Evolutionary conservation across 1,284 basidiomycete species (phyloP).

Genomic region (Ustanciosporium gigantosporum): DNA sequence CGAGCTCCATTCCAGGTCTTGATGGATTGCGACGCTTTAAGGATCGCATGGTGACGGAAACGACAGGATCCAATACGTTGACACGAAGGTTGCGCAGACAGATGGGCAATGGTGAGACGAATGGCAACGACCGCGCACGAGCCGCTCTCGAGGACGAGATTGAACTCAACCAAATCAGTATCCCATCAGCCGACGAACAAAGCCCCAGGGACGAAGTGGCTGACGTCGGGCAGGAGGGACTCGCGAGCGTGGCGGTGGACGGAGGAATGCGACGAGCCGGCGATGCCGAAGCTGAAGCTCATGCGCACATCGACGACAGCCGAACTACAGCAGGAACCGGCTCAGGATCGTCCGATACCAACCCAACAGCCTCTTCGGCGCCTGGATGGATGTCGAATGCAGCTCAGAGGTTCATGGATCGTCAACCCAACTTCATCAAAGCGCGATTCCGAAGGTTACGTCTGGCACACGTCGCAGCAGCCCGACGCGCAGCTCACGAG

Average conservation of each 20-base stretch:
- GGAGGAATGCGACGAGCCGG: background rate
- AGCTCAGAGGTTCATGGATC: slow-evolving; percentile 32
- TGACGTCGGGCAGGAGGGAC: background rate
- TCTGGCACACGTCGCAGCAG: slow-evolving; percentile 50
- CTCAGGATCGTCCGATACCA: slow-evolving; percentile 41
- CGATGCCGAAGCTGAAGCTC: slow-evolving; percentile 3
- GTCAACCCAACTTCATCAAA: slow-evolving; percentile 50
- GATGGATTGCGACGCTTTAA: slow-evolving; percentile 37
- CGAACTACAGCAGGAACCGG: slow-evolving; percentile 38
- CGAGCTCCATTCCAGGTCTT: slow-evolving; percentile 37
- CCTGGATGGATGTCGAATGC: slow-evolving; percentile 39
- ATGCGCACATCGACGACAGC: slow-evolving; percentile 24
- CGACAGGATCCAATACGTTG: slow-evolving; percentile 12
- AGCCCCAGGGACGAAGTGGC: background rate
- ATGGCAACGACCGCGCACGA: no score
- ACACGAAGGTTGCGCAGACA: slow-evolving; percentile 25
- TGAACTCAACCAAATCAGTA: slow-evolving; percentile 29
- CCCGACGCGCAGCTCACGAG: slow-evolving; percentile 44
- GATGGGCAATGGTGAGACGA: background rate
- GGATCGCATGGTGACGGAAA: slow-evolving; percentile 29
- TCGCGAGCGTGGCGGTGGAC: background rate
- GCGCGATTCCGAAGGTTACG: slow-evolving; percentile 47
- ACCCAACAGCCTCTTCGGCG: slow-evolving; percentile 42
- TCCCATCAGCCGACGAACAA: slow-evolving; percentile 7
- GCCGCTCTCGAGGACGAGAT: slow-evolving; percentile 29